Percentiles rank a stretch among this genome's conserved stretches.
phyloP scores from a whole-genome alignment of 1,284 basidiomycete genomes.

The Papiliotrema terrestris region DNA sequence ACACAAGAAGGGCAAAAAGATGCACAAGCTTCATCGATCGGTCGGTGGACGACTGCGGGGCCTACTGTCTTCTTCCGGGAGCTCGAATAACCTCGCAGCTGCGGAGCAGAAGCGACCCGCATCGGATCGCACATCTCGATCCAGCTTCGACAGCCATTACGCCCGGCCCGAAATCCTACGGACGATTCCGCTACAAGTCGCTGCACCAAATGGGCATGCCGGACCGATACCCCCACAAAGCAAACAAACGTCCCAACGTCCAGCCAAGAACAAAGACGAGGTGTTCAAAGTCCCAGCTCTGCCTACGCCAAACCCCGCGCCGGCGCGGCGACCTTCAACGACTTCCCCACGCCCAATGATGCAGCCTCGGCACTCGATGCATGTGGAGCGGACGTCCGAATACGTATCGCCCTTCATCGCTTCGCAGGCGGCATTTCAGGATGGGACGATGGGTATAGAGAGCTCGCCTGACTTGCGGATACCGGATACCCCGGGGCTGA shows the following conservation, averaged over 20 bases:
- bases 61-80: conserved; percentile 29
- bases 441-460: conserved; percentile 2
- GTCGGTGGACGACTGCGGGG: conserved; percentile 40
- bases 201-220: not conserved
- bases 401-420: conserved; percentile 31
- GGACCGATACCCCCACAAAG: not conserved
- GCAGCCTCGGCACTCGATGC: conserved; percentile 21
- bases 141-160: conserved; percentile 7
- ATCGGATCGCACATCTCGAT: conserved; percentile 6
- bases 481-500: not conserved
- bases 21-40: conserved; percentile 35
- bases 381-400: conserved; percentile 11
- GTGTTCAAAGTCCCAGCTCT: not conserved
- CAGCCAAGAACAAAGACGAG: not conserved
- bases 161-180: not conserved
- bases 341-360: not conserved
- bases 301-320: too few species aligned
- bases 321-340: not conserved
- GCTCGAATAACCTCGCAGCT: conserved; percentile 14
- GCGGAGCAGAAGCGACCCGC: conserved; percentile 7
- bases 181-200: not conserved
- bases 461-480: conserved; percentile 6
- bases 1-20: conserved; percentile 25
- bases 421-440: not conserved
- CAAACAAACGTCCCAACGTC: not conserved